Conservation (phyloP, 2,329 filamentous ascomycete species). For the Dendryphion nanum region DNA sequence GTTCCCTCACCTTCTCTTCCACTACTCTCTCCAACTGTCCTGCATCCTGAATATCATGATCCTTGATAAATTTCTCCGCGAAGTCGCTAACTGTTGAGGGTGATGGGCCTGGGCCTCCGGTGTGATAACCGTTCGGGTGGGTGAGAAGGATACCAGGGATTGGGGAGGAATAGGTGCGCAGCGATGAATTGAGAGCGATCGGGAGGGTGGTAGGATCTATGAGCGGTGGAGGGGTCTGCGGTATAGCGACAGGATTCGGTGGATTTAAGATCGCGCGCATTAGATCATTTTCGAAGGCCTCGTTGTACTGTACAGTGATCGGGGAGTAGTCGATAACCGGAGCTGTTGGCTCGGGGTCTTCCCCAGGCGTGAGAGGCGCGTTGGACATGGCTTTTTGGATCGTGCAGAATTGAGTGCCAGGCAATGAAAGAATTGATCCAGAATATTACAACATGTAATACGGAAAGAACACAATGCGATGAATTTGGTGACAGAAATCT, state of each 20-base stretch:
- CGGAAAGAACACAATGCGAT: too few species aligned
- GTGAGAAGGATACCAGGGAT: conserved; percentile 48
- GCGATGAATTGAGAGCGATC: conserved; percentile 42
- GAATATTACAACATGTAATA: too few species aligned
- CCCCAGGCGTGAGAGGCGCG: conserved; percentile 32
- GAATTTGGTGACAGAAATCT: too few species aligned
- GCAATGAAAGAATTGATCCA: too few species aligned
- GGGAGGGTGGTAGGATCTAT: conserved; percentile 39
- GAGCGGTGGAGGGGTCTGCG: conserved; percentile 21
- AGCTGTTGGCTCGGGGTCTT: conserved; percentile 26
- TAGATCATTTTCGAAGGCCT: conserved; percentile 45
- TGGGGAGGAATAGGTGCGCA: conserved; percentile 42
- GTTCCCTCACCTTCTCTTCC: conserved; percentile 29
- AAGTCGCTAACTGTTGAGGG: conserved; percentile 35
- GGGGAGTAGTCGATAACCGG: conserved; percentile 43
- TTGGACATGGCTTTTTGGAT: too few species aligned
- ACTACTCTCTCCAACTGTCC: conserved; percentile 37
- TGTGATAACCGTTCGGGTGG: conserved; percentile 47
- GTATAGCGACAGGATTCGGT: conserved; percentile 16
- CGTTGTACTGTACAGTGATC: conserved; percentile 44
- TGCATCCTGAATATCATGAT: conserved; percentile 34
- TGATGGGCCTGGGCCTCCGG: conserved; percentile 47
- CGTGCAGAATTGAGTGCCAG: too few species aligned
- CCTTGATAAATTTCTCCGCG: conserved; percentile 40
- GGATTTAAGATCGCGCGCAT: conserved; percentile 41